Evolutionary conservation across 257 asterid species (phyloP).

Genomic region (Leonotis leonurus): DNA sequence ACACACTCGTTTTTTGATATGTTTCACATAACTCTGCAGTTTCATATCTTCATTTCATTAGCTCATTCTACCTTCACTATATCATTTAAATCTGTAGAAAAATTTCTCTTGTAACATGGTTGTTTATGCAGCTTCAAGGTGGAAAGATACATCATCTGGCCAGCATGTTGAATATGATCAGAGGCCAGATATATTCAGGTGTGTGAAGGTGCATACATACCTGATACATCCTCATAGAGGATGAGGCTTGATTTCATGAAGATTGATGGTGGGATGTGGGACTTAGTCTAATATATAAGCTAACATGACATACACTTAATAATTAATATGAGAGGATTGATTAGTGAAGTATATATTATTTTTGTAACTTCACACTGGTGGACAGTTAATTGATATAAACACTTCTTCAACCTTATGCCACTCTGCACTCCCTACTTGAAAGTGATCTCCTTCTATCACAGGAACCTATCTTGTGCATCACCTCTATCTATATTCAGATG

Average conservation of each 20-base stretch:
- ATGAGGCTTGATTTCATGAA: slow-evolving; percentile 1
- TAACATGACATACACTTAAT: neutral
- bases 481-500: neutral
- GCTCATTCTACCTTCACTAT: neutral
- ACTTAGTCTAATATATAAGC: neutral
- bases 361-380: neutral
- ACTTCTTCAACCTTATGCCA: neutral
- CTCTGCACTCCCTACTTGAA: neutral
- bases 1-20: neutral
- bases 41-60: slow-evolving; percentile 1
- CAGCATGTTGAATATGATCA: slow-evolving; percentile 97
- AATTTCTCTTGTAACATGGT: slow-evolving; percentile 16
- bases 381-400: neutral
- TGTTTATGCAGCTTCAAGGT: slow-evolving; percentile 37
- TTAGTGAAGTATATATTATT: neutral
- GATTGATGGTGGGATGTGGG: slow-evolving; percentile 3
- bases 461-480: neutral
- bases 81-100: neutral
- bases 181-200: slow-evolving; percentile 99
- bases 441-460: neutral
- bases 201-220: slow-evolving; percentile 22
- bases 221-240: too few relatives aligned
- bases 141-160: slow-evolving; percentile 96
- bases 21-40: neutral
- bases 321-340: neutral